These are phyloP conservation scores for Apiotrichum veenhuisii DNA, from an alignment of 1,284 basidiomycete genomes.

Conservation along the genomic window DNA sequence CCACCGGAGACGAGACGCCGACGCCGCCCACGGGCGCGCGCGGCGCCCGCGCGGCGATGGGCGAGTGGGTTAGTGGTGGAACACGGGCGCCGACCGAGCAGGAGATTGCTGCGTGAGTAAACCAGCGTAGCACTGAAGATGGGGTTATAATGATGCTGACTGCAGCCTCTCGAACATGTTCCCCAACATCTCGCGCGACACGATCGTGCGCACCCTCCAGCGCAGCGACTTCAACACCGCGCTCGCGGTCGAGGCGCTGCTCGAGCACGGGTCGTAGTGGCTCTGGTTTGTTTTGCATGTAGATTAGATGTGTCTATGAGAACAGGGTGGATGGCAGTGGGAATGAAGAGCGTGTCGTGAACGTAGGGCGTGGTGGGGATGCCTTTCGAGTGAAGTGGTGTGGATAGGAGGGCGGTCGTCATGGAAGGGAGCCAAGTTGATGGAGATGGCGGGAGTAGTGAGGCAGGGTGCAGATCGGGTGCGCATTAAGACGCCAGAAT, in stretches of 20 bases:
- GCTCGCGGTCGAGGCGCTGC: constrained; percentile 71
- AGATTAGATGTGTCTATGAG: background rate
- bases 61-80: constrained; percentile 70
- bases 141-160: background rate
- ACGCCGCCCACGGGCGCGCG: constrained; percentile 12
- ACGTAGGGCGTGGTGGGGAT: no score
- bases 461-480: background rate
- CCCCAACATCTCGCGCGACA: constrained; percentile 67
- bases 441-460: background rate
- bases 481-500: no score
- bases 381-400: no score
- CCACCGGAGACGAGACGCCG: background rate
- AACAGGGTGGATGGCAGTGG: background rate
- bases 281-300: background rate
- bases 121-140: background rate
- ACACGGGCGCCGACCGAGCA: constrained; percentile 64
- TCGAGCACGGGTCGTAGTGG: constrained; percentile 30
- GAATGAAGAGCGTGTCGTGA: constrained; percentile 4
- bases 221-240: constrained; percentile 68
- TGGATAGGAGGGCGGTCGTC: no score
- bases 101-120: constrained; percentile 60
- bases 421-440: no score
- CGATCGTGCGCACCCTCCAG: constrained; percentile 73
- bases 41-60: constrained; percentile 57
- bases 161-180: constrained; percentile 71